Conservation (phyloP, 1,284 basidiomycete species). For the Ustilago trichophora region DNA sequence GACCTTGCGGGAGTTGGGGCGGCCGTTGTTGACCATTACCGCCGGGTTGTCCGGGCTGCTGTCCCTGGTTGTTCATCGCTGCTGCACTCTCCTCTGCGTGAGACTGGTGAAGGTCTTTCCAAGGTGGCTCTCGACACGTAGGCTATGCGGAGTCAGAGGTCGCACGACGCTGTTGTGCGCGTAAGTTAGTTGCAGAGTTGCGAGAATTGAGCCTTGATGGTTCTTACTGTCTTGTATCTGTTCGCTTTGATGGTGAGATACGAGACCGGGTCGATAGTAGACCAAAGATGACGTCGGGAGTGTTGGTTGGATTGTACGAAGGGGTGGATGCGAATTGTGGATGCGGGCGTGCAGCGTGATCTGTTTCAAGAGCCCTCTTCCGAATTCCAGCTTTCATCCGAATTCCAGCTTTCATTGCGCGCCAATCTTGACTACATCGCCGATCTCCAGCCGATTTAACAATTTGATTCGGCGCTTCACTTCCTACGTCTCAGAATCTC, state of each 20-base stretch:
- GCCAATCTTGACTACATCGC: no score
- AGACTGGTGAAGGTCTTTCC: no score
- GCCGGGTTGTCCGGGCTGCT: slow-evolving; percentile 20
- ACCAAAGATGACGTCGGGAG: neutral
- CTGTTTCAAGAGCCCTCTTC: neutral
- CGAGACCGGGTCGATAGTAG: no score
- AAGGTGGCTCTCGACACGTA: no score
- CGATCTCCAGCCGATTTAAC: neutral
- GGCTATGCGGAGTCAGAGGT: neutral
- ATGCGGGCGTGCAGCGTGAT: slow-evolving; percentile 21
- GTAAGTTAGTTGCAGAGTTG: neutral
- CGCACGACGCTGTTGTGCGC: neutral
- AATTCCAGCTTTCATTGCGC: slow-evolving; percentile 11
- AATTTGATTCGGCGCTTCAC: neutral
- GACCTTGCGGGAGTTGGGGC: slow-evolving; percentile 24
- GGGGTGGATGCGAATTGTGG: slow-evolving; percentile 1
- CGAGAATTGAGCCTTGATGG: no score
- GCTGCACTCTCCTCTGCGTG: no score
- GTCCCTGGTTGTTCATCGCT: slow-evolving; percentile 35
- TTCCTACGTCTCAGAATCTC: no score
- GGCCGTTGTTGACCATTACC: slow-evolving; percentile 9
- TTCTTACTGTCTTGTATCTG: no score
- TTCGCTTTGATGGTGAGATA: no score
- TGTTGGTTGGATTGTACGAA: neutral
- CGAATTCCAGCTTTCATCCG: slow-evolving; percentile 12